Evolutionary conservation across 768 basidiomycete species (phyloP).

Genomic region (Mrakia frigida): DNA sequence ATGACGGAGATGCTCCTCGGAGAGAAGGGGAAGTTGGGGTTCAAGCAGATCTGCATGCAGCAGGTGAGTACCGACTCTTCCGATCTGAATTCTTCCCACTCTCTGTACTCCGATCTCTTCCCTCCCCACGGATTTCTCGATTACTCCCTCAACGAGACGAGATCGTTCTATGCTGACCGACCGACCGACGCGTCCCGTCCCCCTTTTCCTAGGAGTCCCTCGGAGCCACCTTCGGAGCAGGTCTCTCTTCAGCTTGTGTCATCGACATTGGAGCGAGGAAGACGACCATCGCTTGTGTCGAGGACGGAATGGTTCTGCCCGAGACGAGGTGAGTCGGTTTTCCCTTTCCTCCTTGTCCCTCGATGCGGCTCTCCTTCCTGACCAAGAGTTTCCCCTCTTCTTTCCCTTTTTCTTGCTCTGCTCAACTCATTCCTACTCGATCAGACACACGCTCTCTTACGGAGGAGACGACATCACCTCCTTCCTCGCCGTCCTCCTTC

Average conservation of each 20-base stretch:
- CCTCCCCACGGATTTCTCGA: too few species aligned
- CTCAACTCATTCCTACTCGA: neutral
- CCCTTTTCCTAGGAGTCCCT: constrained; percentile 66
- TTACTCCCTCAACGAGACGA: too few species aligned
- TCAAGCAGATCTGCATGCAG: constrained; percentile 86
- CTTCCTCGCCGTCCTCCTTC: constrained; percentile 71
- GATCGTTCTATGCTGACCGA: too few species aligned
- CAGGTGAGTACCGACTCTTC: constrained; percentile 55
- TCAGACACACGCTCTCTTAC: constrained; percentile 72
- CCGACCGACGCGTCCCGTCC: neutral
- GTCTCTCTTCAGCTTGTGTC: constrained; percentile 89
- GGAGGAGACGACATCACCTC: constrained; percentile 95
- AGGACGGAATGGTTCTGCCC: constrained; percentile 79
- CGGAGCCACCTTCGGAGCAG: constrained; percentile 90
- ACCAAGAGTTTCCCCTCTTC: neutral
- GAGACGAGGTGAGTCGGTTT: constrained; percentile 65
- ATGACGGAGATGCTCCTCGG: constrained; percentile 64
- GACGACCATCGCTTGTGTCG: constrained; percentile 85
- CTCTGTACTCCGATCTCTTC: too few species aligned
- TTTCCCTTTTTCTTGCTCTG: neutral
- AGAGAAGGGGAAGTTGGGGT: constrained; percentile 60
- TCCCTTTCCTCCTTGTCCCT: too few species aligned
- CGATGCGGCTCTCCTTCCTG: neutral
- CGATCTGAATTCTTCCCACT: neutral
- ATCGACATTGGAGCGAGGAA: constrained; percentile 85